These are phyloP conservation scores for Cardamine occulta DNA, from an alignment of 345 rosid genomes.

Conservation along the genomic window DNA sequence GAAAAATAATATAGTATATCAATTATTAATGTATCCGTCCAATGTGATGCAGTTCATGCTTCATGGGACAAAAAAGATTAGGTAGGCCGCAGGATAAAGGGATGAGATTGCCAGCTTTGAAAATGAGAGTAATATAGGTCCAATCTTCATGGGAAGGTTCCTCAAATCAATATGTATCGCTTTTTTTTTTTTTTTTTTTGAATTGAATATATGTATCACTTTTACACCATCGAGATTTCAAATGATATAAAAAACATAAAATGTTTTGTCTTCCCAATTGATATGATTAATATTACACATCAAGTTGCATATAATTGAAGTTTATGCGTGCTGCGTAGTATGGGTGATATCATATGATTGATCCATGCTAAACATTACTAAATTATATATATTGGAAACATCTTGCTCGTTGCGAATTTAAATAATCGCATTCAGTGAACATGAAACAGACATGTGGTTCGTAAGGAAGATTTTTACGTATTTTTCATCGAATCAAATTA, in stretches of 20 bases:
- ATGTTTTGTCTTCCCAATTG: conserved; percentile 13
- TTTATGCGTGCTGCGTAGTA: conserved; percentile 35
- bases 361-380: neutral
- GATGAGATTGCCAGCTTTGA: conserved; percentile 43
- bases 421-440: neutral
- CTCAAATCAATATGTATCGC: conserved; percentile 15
- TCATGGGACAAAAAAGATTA: conserved; percentile 36
- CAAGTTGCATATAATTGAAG: conserved; percentile 37
- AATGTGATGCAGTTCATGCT: conserved; percentile 22
- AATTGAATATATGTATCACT: neutral
- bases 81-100: conserved; percentile 37
- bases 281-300: conserved; percentile 16
- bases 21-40: neutral
- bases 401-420: neutral
- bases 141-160: conserved; percentile 40
- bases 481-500: neutral
- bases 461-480: neutral
- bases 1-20: neutral
- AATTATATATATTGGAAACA: neutral
- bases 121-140: conserved; percentile 5
- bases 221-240: conserved; percentile 16
- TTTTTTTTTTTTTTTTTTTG: conserved; percentile 32
- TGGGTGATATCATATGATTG: conserved; percentile 32
- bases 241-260: neutral
- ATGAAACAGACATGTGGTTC: neutral